phyloP scores from a whole-genome alignment of 1,284 basidiomycete genomes.

The Mycena citricolor region DNA sequence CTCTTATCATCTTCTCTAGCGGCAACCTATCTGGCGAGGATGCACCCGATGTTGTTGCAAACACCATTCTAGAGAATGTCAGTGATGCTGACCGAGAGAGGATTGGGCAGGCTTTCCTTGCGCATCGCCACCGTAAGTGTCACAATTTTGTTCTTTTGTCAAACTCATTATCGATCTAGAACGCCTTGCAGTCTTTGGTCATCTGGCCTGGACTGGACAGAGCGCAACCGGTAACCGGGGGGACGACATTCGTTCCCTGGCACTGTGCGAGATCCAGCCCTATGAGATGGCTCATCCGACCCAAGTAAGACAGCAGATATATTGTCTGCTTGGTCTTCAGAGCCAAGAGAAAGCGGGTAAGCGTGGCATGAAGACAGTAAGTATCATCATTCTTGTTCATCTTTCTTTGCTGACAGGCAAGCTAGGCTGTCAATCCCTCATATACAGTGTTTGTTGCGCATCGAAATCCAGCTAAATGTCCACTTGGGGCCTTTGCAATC shows the following conservation, averaged over 20 bases:
- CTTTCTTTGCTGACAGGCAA: background rate
- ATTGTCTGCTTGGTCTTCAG: conserved; percentile 29
- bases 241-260: conserved; percentile 31
- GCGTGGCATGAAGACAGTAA: conserved; percentile 30
- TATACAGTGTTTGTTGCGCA: conserved; percentile 31
- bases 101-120: conserved; percentile 27
- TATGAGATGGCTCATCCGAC: conserved; percentile 28
- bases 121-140: conserved; percentile 31
- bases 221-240: conserved; percentile 32
- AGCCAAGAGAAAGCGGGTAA: conserved; percentile 31
- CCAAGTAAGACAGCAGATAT: conserved; percentile 22
- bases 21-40: no score
- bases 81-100: conserved; percentile 25
- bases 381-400: conserved; percentile 4
- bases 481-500: background rate
- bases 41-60: conserved; percentile 32
- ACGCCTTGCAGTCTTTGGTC: conserved; percentile 27
- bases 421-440: conserved; percentile 29
- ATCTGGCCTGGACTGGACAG: conserved; percentile 31
- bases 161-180: conserved; percentile 21
- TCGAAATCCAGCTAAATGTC: conserved; percentile 19
- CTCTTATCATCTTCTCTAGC: no score
- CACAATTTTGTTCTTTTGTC: background rate
- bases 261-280: conserved; percentile 31
- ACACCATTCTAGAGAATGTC: conserved; percentile 30